These are phyloP conservation scores for Penicillium robsamsonii DNA, from an alignment of 495 filamentous ascomycete species.

Conservation along the genomic window DNA sequence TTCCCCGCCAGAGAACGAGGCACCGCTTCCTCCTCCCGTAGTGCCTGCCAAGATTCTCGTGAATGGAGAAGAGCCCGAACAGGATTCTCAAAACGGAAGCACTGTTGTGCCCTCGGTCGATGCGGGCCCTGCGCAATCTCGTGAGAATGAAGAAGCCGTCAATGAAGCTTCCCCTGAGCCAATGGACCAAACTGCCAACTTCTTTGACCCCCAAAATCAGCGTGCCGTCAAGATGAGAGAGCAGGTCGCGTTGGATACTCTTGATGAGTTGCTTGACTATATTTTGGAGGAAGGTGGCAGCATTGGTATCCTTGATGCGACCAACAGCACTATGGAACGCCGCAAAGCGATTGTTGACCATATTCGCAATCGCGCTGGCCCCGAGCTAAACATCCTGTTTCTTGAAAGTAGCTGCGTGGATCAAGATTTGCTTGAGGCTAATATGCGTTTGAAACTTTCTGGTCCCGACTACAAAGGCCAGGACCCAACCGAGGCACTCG, in stretches of 20 bases:
- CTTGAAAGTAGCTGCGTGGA: slow-evolving; percentile 93
- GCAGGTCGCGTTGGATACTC: slow-evolving; percentile 84
- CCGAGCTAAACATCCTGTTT: slow-evolving; percentile 84
- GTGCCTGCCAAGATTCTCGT: slow-evolving; percentile 50
- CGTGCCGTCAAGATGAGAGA: slow-evolving; percentile 80
- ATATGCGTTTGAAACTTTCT: slow-evolving; percentile 97
- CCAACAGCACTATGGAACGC: slow-evolving; percentile 88
- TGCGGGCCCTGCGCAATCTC: slow-evolving; percentile 16
- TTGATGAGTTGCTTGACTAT: slow-evolving; percentile 89
- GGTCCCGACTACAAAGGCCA: slow-evolving; percentile 95
- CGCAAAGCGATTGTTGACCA: slow-evolving; percentile 78
- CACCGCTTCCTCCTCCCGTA: slow-evolving; percentile 37
- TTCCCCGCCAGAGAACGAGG: slow-evolving; percentile 29
- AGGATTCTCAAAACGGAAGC: slow-evolving; percentile 27
- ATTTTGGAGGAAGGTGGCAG: slow-evolving; percentile 78
- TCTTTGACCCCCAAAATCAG: slow-evolving; percentile 91
- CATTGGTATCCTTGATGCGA: slow-evolving; percentile 97
- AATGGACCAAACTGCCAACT: slow-evolving; percentile 85
- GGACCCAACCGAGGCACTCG: slow-evolving; percentile 77
- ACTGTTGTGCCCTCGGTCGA: slow-evolving; percentile 33
- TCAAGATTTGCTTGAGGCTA: slow-evolving; percentile 77
- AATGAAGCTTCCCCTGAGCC: slow-evolving; percentile 45
- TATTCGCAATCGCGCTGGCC: slow-evolving; percentile 79
- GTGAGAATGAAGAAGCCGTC: slow-evolving; percentile 24
- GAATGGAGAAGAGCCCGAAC: slow-evolving; percentile 43